A percentile compares a stretch with the other conserved stretches of the same genome.
Evolutionary conservation across 768 basidiomycete species (phyloP).

Genomic region (Trametes coccinea): DNA sequence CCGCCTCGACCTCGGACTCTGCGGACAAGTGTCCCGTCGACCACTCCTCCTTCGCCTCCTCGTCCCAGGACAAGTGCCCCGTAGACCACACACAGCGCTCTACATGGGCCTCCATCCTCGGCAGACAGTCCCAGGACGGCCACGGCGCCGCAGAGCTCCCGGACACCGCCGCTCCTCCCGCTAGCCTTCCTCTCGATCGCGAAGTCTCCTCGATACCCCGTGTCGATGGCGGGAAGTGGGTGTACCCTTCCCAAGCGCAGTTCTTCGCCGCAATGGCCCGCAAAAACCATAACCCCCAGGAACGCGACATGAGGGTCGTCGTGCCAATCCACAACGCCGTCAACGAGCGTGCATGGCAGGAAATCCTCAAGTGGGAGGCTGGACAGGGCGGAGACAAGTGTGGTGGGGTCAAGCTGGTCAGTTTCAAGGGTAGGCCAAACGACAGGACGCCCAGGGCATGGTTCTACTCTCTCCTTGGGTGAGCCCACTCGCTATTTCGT

Average conservation of each 20-base stretch:
- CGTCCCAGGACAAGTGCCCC: constrained; percentile 50
- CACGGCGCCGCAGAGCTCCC: constrained; percentile 43
- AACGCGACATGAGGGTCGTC: constrained; percentile 91
- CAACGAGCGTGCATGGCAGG: constrained; percentile 70
- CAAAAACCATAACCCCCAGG: constrained; percentile 87
- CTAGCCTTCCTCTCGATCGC: constrained; percentile 63
- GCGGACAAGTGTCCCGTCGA: constrained; percentile 35
- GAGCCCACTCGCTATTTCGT: constrained; percentile 30
- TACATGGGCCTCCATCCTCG: constrained; percentile 28
- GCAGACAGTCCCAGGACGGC: constrained; percentile 23
- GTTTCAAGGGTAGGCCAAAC: constrained; percentile 86
- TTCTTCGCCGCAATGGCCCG: constrained; percentile 97
- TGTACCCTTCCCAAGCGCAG: constrained; percentile 97
- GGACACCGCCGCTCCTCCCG: constrained; percentile 29
- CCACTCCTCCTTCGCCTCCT: constrained; percentile 28
- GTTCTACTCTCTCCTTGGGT: constrained; percentile 87
- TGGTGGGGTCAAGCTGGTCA: constrained; percentile 79
- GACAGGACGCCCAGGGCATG: constrained; percentile 81
- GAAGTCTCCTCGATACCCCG: constrained; percentile 89
- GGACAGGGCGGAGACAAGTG: constrained; percentile 81
- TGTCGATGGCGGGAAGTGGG: constrained; percentile 75
- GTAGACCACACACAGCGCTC: constrained; percentile 60
- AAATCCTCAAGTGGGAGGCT: constrained; percentile 56
- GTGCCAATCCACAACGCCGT: constrained; percentile 99
- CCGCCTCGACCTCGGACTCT: constrained; percentile 3